Conservation (phyloP, 2,329 filamentous ascomycete genomes). For the Fusarium torulosum region DNA sequence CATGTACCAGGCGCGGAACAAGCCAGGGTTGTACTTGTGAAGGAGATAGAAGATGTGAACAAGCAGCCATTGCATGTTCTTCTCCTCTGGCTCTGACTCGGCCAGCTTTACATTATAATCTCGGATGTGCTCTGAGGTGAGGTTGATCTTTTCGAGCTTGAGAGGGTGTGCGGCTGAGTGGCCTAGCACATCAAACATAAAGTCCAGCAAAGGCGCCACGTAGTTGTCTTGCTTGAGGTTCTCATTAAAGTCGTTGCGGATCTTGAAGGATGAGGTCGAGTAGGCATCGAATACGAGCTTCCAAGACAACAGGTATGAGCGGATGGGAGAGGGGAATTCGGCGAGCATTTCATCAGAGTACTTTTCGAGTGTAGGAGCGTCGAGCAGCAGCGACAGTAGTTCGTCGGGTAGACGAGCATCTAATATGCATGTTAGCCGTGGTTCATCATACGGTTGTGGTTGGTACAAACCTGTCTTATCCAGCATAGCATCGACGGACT, state of each 20-base stretch:
- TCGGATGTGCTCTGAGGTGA: slow-evolving; percentile 68
- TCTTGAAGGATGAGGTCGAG: slow-evolving; percentile 79
- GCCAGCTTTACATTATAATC: slow-evolving; percentile 65
- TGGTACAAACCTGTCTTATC: slow-evolving; percentile 69
- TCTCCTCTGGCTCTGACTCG: slow-evolving; percentile 72
- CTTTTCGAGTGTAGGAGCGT: slow-evolving; percentile 78
- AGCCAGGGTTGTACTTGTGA: slow-evolving; percentile 79
- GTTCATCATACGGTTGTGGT: rapidly evolving
- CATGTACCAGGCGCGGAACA: slow-evolving; percentile 88
- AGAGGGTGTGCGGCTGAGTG: slow-evolving; percentile 80
- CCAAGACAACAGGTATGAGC: slow-evolving; percentile 90
- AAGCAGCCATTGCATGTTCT: slow-evolving; percentile 84
- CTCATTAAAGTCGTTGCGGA: slow-evolving; percentile 84
- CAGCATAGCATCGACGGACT: slow-evolving; percentile 81
- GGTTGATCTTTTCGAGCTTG: slow-evolving; percentile 77
- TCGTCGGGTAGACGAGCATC: slow-evolving; percentile 84
- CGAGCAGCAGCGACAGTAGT: slow-evolving; percentile 83
- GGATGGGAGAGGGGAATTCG: slow-evolving; percentile 75
- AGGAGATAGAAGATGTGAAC: slow-evolving; percentile 88
- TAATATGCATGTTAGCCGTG: slow-evolving; percentile 30
- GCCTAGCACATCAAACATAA: slow-evolving; percentile 87
- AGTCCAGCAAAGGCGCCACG: slow-evolving; percentile 77
- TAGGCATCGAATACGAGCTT: slow-evolving; percentile 90
- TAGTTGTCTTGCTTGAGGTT: slow-evolving; percentile 81
- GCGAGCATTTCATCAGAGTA: slow-evolving; percentile 75